Evolutionary conservation across 768 basidiomycete species (phyloP), one percentile per base, ranked within the genome.

Genomic region (Trametes meyenii): DNA sequence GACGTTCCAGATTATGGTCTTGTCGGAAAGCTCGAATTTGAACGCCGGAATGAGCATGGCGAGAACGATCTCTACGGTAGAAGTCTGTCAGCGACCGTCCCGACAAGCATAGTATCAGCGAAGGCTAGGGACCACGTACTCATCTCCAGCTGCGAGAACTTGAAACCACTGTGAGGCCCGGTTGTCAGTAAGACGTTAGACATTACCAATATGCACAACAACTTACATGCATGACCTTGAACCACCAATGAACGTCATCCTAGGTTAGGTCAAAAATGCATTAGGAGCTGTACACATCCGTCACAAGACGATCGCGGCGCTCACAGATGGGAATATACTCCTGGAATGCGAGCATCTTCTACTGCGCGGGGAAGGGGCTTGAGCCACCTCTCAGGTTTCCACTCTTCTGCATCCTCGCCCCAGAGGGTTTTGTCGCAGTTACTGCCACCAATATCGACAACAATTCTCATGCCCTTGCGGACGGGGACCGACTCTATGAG

Each of bases 351-450:
- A 3, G 58, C 58, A 0, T 59, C 58, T n/a, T 55, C 58, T 2
- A 55, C 19, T 11, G 29, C 51, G 8, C 46, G 43, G 2, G 61
- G 58, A 5, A 57, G 50, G 1, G 54, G 55, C 23, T 45, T 17
- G 17, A 63, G 52, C 62, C 62, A 63, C 3, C 62, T 52, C 49
- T 59, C 57, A 1, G 87, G 88, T 26, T 78, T 73, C 68, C 85
- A 90, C 44, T 77, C 77, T 13, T 57, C 23, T 16, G 66, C 68
- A 46, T 69, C 68, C 17, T 66, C 65, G 5, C 68, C 68, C 69
- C 69, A 80, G 77, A 11, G 84, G 78, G 55, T 84, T 50, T 76
- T 77, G 11, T 81, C 78, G 17, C 74, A 70, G 68, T 88, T 86
- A 50, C 86, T 75, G 19, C 71, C 71, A 2, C 67, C 52, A 23